Conservation (phyloP, 768 basidiomycete species). For the Termitomyces sp. region DNA sequence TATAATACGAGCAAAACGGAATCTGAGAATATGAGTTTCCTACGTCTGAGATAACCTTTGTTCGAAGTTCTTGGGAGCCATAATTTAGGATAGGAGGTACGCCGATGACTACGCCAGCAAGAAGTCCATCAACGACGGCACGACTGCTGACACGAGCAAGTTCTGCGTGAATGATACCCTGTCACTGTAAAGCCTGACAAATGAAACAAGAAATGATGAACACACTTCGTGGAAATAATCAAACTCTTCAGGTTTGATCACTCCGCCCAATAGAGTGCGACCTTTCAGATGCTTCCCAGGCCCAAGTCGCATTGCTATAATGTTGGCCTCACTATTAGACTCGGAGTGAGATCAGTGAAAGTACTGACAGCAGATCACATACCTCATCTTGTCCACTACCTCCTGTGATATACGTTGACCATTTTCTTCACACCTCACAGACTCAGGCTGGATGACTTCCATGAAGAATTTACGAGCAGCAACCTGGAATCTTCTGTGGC, state of each 20-base stretch:
- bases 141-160: constrained; percentile 80
- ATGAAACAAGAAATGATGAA: not conserved
- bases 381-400: constrained; percentile 85
- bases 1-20: not conserved
- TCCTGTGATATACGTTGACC: constrained; percentile 85
- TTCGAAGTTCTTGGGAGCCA: constrained; percentile 69
- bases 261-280: constrained; percentile 68
- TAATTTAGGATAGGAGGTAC: constrained; percentile 89
- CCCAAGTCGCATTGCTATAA: constrained; percentile 88
- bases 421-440: constrained; percentile 74
- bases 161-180: constrained; percentile 82
- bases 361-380: constrained; percentile 4
- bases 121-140: constrained; percentile 84
- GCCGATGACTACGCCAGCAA: constrained; percentile 82
- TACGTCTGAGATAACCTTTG: constrained; percentile 70
- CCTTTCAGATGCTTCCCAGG: constrained; percentile 88
- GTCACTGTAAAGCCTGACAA: not conserved
- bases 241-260: constrained; percentile 78
- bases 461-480: constrained; percentile 75
- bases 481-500: constrained; percentile 72
- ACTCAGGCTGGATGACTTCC: constrained; percentile 73
- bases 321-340: constrained; percentile 57
- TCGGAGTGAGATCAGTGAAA: not conserved
- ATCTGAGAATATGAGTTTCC: constrained; percentile 2
- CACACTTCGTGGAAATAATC: constrained; percentile 91